phyloP scores from a whole-genome alignment of 345 rosid genomes.

The Salix caprea region DNA sequence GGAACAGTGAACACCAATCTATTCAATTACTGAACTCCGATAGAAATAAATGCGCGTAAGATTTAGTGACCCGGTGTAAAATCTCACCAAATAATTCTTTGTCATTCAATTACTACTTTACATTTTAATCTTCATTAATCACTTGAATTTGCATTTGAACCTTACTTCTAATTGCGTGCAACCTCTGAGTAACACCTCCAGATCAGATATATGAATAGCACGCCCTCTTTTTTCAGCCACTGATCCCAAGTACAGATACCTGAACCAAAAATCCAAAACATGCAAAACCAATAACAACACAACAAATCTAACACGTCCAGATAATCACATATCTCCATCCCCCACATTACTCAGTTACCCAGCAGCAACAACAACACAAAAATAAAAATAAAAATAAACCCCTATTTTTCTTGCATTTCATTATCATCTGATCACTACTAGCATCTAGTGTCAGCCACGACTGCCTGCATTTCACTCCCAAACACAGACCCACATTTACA shows the following conservation, averaged over 20 bases:
- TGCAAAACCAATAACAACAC: conserved; percentile 5
- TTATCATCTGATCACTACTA: neutral
- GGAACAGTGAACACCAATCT: neutral
- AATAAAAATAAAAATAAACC: no score
- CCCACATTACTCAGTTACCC: neutral
- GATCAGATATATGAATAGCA: conserved; percentile 55
- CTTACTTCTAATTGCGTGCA: conserved; percentile 89
- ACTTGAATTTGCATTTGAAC: conserved; percentile 8
- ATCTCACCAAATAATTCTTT: neutral
- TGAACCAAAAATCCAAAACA: conserved; percentile 25
- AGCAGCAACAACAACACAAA: neutral
- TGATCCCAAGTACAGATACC: conserved; percentile 75
- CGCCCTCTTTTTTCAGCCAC: conserved; percentile 81
- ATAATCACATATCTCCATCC: neutral
- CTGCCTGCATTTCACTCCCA: neutral
- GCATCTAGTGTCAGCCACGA: neutral
- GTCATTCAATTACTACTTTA: neutral
- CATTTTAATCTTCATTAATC: neutral
- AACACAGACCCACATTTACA: no score
- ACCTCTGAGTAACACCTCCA: conserved; percentile 73
- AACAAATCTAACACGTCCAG: neutral
- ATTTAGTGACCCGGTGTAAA: neutral
- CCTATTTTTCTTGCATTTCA: neutral
- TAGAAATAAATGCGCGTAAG: neutral
- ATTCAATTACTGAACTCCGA: neutral